A percentile compares a stretch with the other conserved stretches of the same genome.
phyloP scores from a whole-genome alignment of 2,329 filamentous ascomycete species.

The Talaromyces pinophilus region DNA sequence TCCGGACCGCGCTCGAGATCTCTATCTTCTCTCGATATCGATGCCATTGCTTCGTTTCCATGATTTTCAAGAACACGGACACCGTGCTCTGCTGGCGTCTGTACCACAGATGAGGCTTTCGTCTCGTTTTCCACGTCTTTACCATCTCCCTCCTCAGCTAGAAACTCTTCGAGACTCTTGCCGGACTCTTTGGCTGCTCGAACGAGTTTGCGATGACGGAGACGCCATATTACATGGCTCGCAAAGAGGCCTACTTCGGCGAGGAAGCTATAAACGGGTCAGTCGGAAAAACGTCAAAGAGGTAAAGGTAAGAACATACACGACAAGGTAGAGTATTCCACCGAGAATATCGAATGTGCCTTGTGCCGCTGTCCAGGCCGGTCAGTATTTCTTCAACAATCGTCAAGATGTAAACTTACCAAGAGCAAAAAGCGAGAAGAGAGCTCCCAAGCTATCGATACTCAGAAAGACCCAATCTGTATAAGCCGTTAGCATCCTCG shows the following conservation, averaged over 20 bases:
- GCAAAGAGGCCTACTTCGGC: constrained; percentile 63
- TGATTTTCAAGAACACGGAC: background rate
- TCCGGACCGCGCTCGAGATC: constrained; percentile 12
- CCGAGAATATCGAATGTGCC: constrained; percentile 63
- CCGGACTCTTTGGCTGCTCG: constrained; percentile 54
- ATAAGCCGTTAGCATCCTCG: constrained; percentile 29
- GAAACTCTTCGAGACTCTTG: constrained; percentile 59
- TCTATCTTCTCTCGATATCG: background rate
- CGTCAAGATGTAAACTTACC: constrained; percentile 40
- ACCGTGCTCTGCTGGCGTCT: background rate
- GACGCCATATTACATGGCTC: constrained; percentile 61
- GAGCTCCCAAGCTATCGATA: constrained; percentile 62
- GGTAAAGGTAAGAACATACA: constrained; percentile 46
- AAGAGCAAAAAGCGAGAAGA: constrained; percentile 65
- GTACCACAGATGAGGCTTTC: background rate
- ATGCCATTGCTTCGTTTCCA: background rate
- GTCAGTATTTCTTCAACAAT: background rate
- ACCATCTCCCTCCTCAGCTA: constrained; percentile 24
- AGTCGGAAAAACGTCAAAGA: background rate
- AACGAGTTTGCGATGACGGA: constrained; percentile 56
- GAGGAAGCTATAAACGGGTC: constrained; percentile 46
- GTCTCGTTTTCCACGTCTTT: background rate
- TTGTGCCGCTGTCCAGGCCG: constrained; percentile 53
- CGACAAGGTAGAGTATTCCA: constrained; percentile 61
- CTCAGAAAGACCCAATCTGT: constrained; percentile 58